Evolutionary conservation across 139 green algal genomes (phyloP).

Genomic region (Klebsormidium nitens): DNA sequence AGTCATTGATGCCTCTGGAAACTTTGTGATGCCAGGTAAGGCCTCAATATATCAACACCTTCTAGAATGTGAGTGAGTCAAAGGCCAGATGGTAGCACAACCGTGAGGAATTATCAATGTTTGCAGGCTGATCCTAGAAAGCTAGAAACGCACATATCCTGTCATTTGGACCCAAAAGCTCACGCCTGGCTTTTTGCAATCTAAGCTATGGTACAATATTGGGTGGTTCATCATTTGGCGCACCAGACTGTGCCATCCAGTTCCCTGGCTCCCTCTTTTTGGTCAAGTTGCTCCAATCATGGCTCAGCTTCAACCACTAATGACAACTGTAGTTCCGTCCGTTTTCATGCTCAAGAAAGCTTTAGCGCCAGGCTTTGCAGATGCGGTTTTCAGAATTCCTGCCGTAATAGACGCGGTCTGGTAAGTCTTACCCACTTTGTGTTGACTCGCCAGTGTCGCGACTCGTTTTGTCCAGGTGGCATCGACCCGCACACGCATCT

Average conservation of each 20-base stretch:
- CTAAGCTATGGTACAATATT: too few relatives aligned
- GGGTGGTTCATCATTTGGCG: too few relatives aligned
- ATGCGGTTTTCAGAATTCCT: background rate
- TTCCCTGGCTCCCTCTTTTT: too few relatives aligned
- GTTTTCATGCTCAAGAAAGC: background rate
- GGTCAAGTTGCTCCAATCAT: background rate
- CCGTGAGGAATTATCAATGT: background rate
- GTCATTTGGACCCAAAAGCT: too few relatives aligned
- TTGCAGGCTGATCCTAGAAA: background rate
- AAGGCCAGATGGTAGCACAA: background rate
- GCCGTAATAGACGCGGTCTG: background rate
- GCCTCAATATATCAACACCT: constrained; percentile 7
- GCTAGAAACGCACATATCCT: constrained; percentile 3
- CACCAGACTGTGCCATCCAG: too few relatives aligned
- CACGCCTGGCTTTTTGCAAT: too few relatives aligned
- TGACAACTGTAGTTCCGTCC: background rate
- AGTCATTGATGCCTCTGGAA: constrained; percentile 71
- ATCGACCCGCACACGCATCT: constrained; percentile 97
- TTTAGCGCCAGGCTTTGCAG: background rate
- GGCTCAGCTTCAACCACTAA: background rate
- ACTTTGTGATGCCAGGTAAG: constrained; percentile 74
- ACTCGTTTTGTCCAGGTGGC: constrained; percentile 55
- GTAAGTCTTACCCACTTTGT: background rate
- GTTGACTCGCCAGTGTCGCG: background rate
- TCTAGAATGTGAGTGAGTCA: background rate